Percentiles rank a stretch among this genome's conserved stretches.
Evolutionary conservation across 108 stramenopile species (phyloP).

Genomic region (Aureococcus anophagefferens): DNA sequence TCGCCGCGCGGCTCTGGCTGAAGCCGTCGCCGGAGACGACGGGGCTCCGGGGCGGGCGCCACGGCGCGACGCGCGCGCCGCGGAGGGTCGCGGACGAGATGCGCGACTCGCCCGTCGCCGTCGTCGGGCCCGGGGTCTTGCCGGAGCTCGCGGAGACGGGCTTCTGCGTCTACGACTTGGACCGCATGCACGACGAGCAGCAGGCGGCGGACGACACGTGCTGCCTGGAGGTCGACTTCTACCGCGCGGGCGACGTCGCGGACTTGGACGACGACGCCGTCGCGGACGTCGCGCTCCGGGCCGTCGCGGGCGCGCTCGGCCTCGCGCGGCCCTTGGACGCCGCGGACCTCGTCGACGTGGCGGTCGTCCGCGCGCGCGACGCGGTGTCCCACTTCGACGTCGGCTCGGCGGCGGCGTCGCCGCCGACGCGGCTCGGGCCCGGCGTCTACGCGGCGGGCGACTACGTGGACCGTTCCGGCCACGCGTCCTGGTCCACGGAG

Average conservation of each 20-base stretch:
- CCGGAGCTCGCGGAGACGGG: slow-evolving; percentile 58
- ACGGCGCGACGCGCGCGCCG: slow-evolving; percentile 32
- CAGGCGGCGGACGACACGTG: slow-evolving; percentile 21
- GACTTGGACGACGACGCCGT: slow-evolving; percentile 39
- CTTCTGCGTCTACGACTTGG: slow-evolving; percentile 71
- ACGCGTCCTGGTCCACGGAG: too few relatives aligned
- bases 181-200: slow-evolving; percentile 59
- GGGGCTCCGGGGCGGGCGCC: slow-evolving; percentile 25
- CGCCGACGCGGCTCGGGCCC: too few relatives aligned
- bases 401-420: slow-evolving; percentile 39
- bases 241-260: slow-evolving; percentile 59
- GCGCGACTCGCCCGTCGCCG: slow-evolving; percentile 60
- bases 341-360: too few relatives aligned
- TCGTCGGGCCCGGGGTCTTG: slow-evolving; percentile 55
- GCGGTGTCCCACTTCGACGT: too few relatives aligned
- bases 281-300: too few relatives aligned
- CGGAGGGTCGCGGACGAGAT: slow-evolving; percentile 46
- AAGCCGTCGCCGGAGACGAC: too few relatives aligned
- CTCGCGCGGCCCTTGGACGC: too few relatives aligned
- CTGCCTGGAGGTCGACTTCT: slow-evolving; percentile 68
- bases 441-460: too few relatives aligned
- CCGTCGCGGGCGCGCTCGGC: too few relatives aligned
- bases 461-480: too few relatives aligned
- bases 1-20: too few relatives aligned
- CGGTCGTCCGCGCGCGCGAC: too few relatives aligned